Percentiles rank a stretch among this genome's conserved stretches.
Evolutionary conservation across 129 eudicot genomes (phyloP).

Genomic region (Rutidosis leptorrhynchoides): DNA sequence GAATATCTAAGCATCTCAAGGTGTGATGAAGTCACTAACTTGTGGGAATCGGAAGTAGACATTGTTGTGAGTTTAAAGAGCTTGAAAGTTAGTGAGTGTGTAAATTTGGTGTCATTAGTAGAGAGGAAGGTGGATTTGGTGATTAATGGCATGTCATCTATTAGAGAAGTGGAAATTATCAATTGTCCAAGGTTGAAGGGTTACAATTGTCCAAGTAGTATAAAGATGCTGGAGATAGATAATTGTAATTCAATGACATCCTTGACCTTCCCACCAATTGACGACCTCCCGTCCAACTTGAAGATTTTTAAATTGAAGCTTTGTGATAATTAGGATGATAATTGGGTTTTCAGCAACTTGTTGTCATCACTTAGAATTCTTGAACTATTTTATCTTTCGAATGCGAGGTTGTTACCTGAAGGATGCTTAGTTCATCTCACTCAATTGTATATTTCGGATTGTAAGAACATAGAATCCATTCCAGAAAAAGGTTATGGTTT

Average conservation of each 20-base stretch:
- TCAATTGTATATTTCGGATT: background rate
- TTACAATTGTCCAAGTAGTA: constrained; percentile 9
- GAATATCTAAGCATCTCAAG: too few species aligned
- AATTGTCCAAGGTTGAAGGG: constrained; percentile 10
- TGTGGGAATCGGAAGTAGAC: background rate
- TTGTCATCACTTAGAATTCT: constrained; percentile 17
- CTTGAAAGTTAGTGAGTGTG: background rate
- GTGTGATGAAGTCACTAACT: background rate
- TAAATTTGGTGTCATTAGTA: constrained; percentile 2
- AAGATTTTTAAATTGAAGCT: constrained; percentile 4
- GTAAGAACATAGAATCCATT: constrained; percentile 25
- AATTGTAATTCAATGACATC: constrained; percentile 5
- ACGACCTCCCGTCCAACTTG: constrained; percentile 12
- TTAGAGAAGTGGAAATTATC: background rate
- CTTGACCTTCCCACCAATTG: constrained; percentile 19
- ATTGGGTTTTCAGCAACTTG: constrained; percentile 19
- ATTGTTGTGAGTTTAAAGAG: background rate
- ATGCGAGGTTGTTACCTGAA: constrained; percentile 3
- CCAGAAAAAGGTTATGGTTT: constrained; percentile 21
- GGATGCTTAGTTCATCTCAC: constrained; percentile 25
- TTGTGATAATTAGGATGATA: constrained; percentile 10
- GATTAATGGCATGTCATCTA: background rate
- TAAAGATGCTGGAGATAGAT: constrained; percentile 3
- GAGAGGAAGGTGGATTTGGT: background rate
- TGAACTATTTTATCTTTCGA: background rate